Conservation (phyloP, 2,329 filamentous ascomycete species). For the Beauveria medogensis region DNA sequence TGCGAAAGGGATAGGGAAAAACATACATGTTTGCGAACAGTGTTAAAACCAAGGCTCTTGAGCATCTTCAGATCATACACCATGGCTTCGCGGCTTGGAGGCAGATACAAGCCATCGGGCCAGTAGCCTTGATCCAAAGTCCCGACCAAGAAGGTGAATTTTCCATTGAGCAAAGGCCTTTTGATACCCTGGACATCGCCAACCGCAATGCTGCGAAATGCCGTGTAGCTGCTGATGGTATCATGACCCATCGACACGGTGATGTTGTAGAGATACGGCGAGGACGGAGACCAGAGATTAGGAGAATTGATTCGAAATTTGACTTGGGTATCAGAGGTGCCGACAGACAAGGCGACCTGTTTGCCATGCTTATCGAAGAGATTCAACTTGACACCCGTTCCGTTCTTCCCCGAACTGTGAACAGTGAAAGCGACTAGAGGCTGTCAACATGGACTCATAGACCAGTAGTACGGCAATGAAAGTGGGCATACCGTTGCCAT, state of each 20-base stretch:
- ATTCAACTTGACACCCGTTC: slow-evolving; percentile 27
- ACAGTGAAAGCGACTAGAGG: slow-evolving; percentile 46
- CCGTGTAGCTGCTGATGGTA: slow-evolving; percentile 59
- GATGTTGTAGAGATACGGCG: slow-evolving; percentile 57
- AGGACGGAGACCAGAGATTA: slow-evolving; percentile 56
- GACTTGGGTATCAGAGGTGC: slow-evolving; percentile 41
- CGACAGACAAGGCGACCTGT: slow-evolving; percentile 35
- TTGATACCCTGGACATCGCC: slow-evolving; percentile 49
- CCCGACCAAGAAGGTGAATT: slow-evolving; percentile 60
- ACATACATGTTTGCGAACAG: slow-evolving; percentile 60
- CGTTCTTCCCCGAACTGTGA: slow-evolving; percentile 32
- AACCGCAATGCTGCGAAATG: slow-evolving; percentile 55
- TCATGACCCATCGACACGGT: slow-evolving; percentile 38
- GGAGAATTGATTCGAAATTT: slow-evolving; percentile 46
- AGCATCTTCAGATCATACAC: slow-evolving; percentile 55
- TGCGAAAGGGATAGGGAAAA: background rate
- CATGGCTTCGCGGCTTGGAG: slow-evolving; percentile 61
- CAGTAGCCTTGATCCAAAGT: slow-evolving; percentile 65
- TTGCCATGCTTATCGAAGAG: slow-evolving; percentile 29
- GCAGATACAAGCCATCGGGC: slow-evolving; percentile 60
- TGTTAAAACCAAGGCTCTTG: slow-evolving; percentile 61
- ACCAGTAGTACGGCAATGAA: too few relatives aligned
- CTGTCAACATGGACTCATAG: background rate
- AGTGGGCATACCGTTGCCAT: slow-evolving; percentile 33
- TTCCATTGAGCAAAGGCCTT: slow-evolving; percentile 58